Evolutionary conservation across 2,329 filamentous ascomycete genomes (phyloP).

Genomic region (Epicoccum nigrum): DNA sequence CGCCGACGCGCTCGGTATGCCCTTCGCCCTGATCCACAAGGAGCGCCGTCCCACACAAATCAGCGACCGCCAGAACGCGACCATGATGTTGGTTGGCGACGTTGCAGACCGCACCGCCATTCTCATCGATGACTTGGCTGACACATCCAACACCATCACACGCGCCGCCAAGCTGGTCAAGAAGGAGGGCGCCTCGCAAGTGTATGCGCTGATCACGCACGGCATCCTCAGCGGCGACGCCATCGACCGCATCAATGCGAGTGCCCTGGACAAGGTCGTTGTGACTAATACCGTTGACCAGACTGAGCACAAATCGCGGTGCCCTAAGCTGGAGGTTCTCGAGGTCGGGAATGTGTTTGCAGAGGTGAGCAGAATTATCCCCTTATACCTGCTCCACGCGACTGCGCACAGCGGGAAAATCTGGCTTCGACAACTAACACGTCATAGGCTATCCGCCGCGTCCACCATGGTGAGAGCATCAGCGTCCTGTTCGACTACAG

Average conservation of each 20-base stretch:
- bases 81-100: constrained; percentile 94
- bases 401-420: no score
- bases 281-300: constrained; percentile 97
- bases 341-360: constrained; percentile 90
- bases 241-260: constrained; percentile 91
- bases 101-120: constrained; percentile 83
- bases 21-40: constrained; percentile 98
- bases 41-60: constrained; percentile 89
- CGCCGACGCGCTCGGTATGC: constrained; percentile 89
- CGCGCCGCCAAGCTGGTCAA: constrained; percentile 95
- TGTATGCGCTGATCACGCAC: constrained; percentile 92
- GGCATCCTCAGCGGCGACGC: constrained; percentile 95
- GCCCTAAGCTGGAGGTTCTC: constrained; percentile 88
- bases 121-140: constrained; percentile 90
- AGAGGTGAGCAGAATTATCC: constrained; percentile 70
- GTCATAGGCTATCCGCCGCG: constrained; percentile 78
- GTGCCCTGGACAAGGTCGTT: constrained; percentile 88
- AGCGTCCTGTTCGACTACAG: constrained; percentile 91
- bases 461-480: constrained; percentile 97
- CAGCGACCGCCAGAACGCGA: constrained; percentile 77
- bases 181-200: constrained; percentile 84
- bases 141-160: constrained; percentile 97
- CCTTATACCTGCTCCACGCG: no score
- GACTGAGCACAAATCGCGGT: constrained; percentile 75
- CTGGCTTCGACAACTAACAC: no score